Evolutionary conservation across 164 flowering plant species (phyloP).

Genomic region (Annona squamosa): DNA sequence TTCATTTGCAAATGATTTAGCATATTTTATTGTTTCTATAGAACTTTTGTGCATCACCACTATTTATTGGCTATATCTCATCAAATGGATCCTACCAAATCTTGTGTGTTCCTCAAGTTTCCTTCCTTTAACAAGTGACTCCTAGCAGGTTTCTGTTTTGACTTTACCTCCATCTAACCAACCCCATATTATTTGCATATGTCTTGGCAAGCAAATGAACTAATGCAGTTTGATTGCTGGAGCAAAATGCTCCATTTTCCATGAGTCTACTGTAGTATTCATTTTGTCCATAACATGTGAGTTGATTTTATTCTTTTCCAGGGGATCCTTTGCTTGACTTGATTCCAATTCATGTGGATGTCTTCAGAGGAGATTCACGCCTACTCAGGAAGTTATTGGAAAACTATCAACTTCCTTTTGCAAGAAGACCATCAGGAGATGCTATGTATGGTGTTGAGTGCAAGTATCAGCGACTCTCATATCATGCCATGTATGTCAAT

Average conservation of each 20-base stretch:
- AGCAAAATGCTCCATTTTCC: not conserved
- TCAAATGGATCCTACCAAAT: no score
- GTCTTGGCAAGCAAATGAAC: no score
- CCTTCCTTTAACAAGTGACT: no score
- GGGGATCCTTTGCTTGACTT: slow-evolving; percentile 82
- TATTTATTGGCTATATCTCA: no score
- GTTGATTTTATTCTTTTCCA: slow-evolving; percentile 25
- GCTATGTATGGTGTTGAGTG: slow-evolving; percentile 10
- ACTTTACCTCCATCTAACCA: no score
- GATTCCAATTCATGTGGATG: slow-evolving; percentile 75
- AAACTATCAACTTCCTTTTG: slow-evolving; percentile 67
- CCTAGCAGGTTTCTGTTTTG: no score
- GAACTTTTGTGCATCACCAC: no score
- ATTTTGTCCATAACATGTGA: not conserved
- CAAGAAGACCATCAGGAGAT: slow-evolving; percentile 19
- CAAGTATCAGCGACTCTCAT: slow-evolving; percentile 50
- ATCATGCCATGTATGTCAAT: slow-evolving; percentile 72
- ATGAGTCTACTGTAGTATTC: not conserved
- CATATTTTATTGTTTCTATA: no score
- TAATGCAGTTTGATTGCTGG: not conserved
- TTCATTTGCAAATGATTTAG: no score
- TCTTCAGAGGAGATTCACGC: slow-evolving; percentile 66
- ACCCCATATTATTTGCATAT: no score
- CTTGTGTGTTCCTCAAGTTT: no score
- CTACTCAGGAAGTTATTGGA: slow-evolving; percentile 55